These are phyloP conservation scores for Polytolypa hystricis DNA, from an alignment of 2,329 filamentous ascomycete genomes.

Conservation along the genomic window DNA sequence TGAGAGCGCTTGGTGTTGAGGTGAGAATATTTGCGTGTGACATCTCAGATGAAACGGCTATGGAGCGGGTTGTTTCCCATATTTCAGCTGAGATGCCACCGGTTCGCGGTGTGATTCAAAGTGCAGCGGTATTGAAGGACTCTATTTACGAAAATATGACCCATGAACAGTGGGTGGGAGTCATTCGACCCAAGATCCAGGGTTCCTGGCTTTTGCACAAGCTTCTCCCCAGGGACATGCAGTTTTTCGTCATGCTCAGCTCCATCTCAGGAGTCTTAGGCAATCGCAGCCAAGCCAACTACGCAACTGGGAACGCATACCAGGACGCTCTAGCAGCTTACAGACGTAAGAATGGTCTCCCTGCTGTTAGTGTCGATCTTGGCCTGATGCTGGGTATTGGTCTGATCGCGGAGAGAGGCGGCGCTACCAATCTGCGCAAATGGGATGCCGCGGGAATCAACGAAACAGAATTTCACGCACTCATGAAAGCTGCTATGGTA, in stretches of 20 bases:
- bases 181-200: constrained; percentile 30
- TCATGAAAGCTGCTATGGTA: constrained; percentile 7
- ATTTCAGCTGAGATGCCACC: constrained; percentile 14
- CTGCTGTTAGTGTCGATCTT: constrained; percentile 19
- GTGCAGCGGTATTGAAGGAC: constrained; percentile 19
- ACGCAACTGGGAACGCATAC: constrained; percentile 31
- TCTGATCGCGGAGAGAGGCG: constrained; percentile 20
- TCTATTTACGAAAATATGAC: constrained; percentile 31
- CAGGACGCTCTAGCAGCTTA: constrained; percentile 26
- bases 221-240: constrained; percentile 20
- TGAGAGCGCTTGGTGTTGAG: constrained; percentile 11
- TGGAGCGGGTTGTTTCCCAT: constrained; percentile 11
- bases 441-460: constrained; percentile 1
- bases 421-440: background rate
- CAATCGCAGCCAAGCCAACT: constrained; percentile 36
- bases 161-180: constrained; percentile 27
- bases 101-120: constrained; percentile 23
- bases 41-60: constrained; percentile 9
- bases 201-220: constrained; percentile 28
- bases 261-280: constrained; percentile 35
- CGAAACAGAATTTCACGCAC: background rate
- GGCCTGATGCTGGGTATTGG: constrained; percentile 24
- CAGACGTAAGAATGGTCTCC: constrained; percentile 15
- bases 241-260: constrained; percentile 35
- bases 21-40: constrained; percentile 17